Evolutionary conservation across 2,329 filamentous ascomycete species (phyloP), one percentile per base, ranked within the genome.

Genomic region (Exophiala viscosa): DNA sequence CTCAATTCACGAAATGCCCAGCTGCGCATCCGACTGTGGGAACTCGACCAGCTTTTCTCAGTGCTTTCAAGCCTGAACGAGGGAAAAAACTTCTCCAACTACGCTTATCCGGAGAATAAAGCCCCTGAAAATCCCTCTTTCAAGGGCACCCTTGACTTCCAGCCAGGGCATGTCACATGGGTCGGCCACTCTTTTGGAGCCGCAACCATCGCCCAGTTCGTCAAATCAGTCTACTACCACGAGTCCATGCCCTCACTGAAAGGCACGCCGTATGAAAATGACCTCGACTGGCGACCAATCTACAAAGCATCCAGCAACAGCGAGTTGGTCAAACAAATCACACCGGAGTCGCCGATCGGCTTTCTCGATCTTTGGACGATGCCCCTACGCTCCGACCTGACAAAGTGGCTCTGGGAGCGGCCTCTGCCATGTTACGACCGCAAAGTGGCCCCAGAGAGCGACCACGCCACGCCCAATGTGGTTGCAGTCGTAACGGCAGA

Each of bases 361-460:
- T 74, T 95, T 1, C 79, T 95, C 8, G 90, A 95, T 63, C 83
- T 90, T 71, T 95, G 88, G 88, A 85, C 84, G 55, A 78, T 91
- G 59, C 87, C 89, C 0, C 73, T 92, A 23, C 74, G 85, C 36
- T 82, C 82, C 1, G 79, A 81, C 4, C 71, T 77, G 35, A 86
- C 85, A 2, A 70, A 76, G 8, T 80, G 83, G 59, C 78, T 95
- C 0, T 84, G 82, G 70, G 75, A 83, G n/a, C 77, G 85, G n/a
- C 86, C 88, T 0, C 72, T 95, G 20, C 90, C 89, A 0, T 79
- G 76, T 14, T 90, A 90, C 64, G 57, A 66, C 3, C 75, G 76
- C 17, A 70, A 76, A 45, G 70, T 71, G 1, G 73, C 78, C 0
- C 78, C 85, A 65, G 49, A 50, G 7, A 38, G n/a, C 34, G 23